Evolutionary conservation across 352 stramenopile genomes (phyloP).

Genomic region (Pythium pyrilobum): DNA sequence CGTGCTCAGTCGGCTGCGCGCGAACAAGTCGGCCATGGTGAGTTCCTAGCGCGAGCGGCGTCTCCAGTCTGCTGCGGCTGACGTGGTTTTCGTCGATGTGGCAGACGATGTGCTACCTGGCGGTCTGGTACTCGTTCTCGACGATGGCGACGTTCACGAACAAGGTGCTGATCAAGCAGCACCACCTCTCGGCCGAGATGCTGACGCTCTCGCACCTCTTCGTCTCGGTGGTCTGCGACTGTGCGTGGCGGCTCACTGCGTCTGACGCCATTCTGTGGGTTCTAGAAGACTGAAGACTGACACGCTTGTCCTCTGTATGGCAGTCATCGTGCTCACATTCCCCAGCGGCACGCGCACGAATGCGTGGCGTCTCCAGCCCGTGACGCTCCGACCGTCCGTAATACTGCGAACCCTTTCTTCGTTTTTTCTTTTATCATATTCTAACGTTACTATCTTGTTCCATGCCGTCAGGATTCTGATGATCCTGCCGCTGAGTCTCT

Average conservation of each 20-base stretch:
- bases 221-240: conserved; percentile 71
- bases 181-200: conserved; percentile 81
- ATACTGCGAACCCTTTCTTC: not conserved
- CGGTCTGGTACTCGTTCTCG: conserved; percentile 82
- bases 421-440: too few relatives aligned
- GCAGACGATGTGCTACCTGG: conserved; percentile 38
- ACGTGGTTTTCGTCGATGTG: conserved; percentile 1
- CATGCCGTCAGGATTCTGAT: conserved; percentile 43
- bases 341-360: conserved; percentile 33
- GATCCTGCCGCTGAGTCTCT: conserved; percentile 78
- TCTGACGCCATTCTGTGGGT: not conserved
- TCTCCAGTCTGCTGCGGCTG: too few relatives aligned
- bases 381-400: conserved; percentile 35
- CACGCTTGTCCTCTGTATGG: not conserved
- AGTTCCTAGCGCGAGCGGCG: not conserved
- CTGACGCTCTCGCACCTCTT: conserved; percentile 84
- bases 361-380: conserved; percentile 57
- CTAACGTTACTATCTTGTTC: not conserved
- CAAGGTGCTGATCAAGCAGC: conserved; percentile 83
- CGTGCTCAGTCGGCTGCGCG: conserved; percentile 16
- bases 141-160: conserved; percentile 79
- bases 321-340: conserved; percentile 74
- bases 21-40: conserved; percentile 26
- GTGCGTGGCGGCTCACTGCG: conserved; percentile 24
- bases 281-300: not conserved